Evolutionary conservation across 2,329 filamentous ascomycete species (phyloP), one percentile per base, ranked within the genome.

Genomic region (Penicillium crustosum): DNA sequence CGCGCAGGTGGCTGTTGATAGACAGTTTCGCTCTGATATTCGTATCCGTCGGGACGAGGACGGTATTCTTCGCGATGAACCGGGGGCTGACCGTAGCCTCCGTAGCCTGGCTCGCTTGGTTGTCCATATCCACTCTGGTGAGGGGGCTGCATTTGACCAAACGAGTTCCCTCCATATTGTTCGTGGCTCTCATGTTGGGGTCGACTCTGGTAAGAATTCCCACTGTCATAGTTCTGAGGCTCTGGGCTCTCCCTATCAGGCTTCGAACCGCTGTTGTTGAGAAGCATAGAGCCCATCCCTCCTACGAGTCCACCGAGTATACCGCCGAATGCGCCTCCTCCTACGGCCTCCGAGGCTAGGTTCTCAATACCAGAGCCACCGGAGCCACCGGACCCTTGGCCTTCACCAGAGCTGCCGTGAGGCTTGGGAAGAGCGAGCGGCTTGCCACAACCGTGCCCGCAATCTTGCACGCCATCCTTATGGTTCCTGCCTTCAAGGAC

Each of bases 361-460:
- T 82, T 80, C 68, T 79, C 77, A 57, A 83, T 75, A 31, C 74
- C 73, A 62, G 61, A 57, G 53, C 66, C 45, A 53, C 61, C 74
- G 61, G 61, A 57, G 55, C 66, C 44, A 53, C 62, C 57, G 17
- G 65, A 55, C 19, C 60, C 55, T n/a, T 62, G 49, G 36, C 58
- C 62, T 50, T 59, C 59, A 25, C 62, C 62, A 8, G 62, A 67
- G n/a, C 57, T 64, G 45, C 67, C 59, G 52, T 61, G 72, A 57
- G 63, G 68, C 53, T 89, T 92, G 61, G 87, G 86, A 84, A 95
- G 89, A 62, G 87, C 84, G 12, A 96, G 80, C 17, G 86, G 86
- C 75, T 92, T 92, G 59, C 90, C 87, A 70, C 91, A 96, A 51
- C 91, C 91, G 71, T 96, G 91, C 6, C 93, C 93, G 52, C 84